A percentile compares a stretch with the other conserved stretches of the same genome.
These are phyloP conservation scores for Cystobasidiaceae sp. DNA, from an alignment of 1,284 basidiomycete genomes.

Conservation along the genomic window DNA sequence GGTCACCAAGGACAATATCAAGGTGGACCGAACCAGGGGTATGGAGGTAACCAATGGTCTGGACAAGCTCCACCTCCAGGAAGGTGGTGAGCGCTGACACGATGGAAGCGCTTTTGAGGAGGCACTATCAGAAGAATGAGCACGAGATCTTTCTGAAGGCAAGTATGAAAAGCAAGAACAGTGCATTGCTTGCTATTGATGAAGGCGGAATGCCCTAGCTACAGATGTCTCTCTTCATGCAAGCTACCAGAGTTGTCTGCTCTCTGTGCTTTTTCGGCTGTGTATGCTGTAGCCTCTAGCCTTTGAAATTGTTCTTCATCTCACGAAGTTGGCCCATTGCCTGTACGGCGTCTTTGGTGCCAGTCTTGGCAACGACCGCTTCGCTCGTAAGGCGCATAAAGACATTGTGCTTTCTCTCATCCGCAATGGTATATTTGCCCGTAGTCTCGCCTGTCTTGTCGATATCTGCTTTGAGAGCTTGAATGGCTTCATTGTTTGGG, in stretches of 20 bases:
- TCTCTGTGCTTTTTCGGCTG: not conserved
- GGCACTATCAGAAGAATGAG: too few species aligned
- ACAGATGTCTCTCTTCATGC: not conserved
- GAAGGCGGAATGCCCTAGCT: not conserved
- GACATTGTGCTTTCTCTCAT: constrained; percentile 45
- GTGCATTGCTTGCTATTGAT: too few species aligned
- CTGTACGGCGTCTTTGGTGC: constrained; percentile 15
- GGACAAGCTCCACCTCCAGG: constrained; percentile 21
- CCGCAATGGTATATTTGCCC: constrained; percentile 45
- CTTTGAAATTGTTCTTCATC: constrained; percentile 32
- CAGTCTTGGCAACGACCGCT: constrained; percentile 23
- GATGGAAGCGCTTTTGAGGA: not conserved
- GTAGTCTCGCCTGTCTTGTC: constrained; percentile 42
- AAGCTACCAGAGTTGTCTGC: too few species aligned
- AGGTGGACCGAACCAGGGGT: not conserved
- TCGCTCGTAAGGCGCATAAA: constrained; percentile 45
- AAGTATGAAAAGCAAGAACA: too few species aligned
- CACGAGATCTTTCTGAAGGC: too few species aligned
- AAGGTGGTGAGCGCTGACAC: constrained; percentile 7
- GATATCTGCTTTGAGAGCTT: constrained; percentile 33
- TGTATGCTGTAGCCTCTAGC: not conserved
- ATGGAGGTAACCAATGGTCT: constrained; percentile 1
- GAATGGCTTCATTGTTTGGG: constrained; percentile 39
- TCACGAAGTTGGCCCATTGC: constrained; percentile 29
- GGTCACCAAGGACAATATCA: constrained; percentile 1